Evolutionary conservation across 371 early-diverging fungal genomes (phyloP), one percentile per base, ranked within the genome.

Genomic region (Mortierella sp.): DNA sequence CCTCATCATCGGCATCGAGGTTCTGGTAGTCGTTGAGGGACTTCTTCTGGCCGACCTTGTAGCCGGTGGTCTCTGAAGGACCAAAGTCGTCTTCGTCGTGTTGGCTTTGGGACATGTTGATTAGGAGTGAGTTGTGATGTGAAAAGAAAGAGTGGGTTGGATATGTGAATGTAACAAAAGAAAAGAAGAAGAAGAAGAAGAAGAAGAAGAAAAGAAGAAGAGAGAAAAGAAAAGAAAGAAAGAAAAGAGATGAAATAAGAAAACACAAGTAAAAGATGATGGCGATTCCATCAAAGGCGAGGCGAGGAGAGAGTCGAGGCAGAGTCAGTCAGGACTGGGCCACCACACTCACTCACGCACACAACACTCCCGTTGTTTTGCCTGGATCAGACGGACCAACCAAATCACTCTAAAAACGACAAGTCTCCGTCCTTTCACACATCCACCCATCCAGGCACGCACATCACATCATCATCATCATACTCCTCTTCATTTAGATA

Each of bases 1-100:
- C 97, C 89, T 97, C 98, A 91, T 99, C 99, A 80, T 94, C 90
- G 76, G 96, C 95, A 88, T 99, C 99, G 75, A 99, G 91, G 28
- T 92, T 88, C 78, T 95, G 90, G 82, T 96, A 94, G 89, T 99
- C 98, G 60, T 93, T 92, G 42, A 97, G 83, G 38, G 96, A 94
- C 93, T 98, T 99, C 93, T 98, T 98, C 80, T 95, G 96, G 71
- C 95, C 94, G 55, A 92, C 92, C 89, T 93, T 94, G 88, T 96
- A 97, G 72, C 95, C 95, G 74, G 93, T 91, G 77, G 97, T 97
- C 82, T 90, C 85, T 88, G 95, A 91, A 71, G 97, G 95, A 70
- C 91, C 89, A 77, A 97, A 92, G 38, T 98, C 97, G 78, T 98
- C 98, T 54, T 91, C 91, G n/a, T 91, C 91, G 71, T 77, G 80